Evolutionary conservation across 768 basidiomycete species (phyloP), one percentile per base, ranked within the genome.

Genomic region (Pulveroboletus sp.): DNA sequence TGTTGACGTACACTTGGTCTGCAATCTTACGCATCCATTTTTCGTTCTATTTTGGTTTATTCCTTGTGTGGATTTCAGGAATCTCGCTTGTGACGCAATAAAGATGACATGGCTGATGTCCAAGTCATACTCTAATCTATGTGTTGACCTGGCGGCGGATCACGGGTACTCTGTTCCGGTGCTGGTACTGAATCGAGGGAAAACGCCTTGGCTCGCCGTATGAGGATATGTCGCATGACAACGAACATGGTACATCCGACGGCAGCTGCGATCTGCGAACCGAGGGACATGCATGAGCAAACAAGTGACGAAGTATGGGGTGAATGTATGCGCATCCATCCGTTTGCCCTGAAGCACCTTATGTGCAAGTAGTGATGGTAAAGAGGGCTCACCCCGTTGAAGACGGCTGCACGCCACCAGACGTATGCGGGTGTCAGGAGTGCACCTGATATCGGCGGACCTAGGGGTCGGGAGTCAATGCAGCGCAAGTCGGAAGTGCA

Each of bases 391-490:
- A 73, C 67, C 48, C 79, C 81, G 24, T 75, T 69, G 55, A 82
- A 85, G 8, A 82, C 46, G 11, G 75, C 75, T 1, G 79, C 78
- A 29, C 76, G 69, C 78, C 79, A 82, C 83, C 83, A 85, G 6
- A 76, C 56, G 49, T 76, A 82, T 0, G 69, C 61, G 8, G 69
- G 52, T 0, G 79, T 74, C 7, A 85, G 72, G 23, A 84, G 64
- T 5, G 79, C 75, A 0, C 83, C 83, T 29, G 75, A 75, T 47
- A 84, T 76, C 1, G 83, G 82, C 0, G 79, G 76, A 10, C 81
- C 80, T 73, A 3, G 27, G 36, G 39, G n/a, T n/a, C n/a, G n/a
- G n/a, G n/a, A n/a, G n/a, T n/a, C 40, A 19, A 19, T n/a, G 25
- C 14, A 16, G 16, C n/a, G 16, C 6, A 19, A 11, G n/a, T 17